Base-by-base conservation (phyloP, 2,329 filamentous ascomycete species). In the Penicillium sp. region DNA sequence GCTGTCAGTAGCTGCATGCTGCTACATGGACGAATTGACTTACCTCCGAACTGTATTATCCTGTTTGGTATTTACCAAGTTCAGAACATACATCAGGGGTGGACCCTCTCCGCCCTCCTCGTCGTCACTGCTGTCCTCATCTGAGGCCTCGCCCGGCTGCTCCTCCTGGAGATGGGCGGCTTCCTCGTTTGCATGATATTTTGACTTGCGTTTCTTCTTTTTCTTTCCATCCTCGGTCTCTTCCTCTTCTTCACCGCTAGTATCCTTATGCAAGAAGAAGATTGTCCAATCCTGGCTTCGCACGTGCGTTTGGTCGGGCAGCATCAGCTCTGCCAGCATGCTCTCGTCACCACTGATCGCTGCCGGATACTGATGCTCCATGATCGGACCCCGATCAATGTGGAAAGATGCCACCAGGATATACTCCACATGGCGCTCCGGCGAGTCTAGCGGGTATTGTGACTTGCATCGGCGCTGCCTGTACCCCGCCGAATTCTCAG, bases 261-360 rank as follows among this genome's bases (percentile, higher is more conserved):
- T 91, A 73, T 99, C 95, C 74, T 98, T 98, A 78, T 99, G 95
- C 55, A 99, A 75, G 73, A 99, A 99, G 80, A 99, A 99, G 54
- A 98, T 96, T 43, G 95, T 99, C 95, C 95, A 99, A 74, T 99
- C 95, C 77, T 98, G 93, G 70, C 90, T 93, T 39, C 95, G 86
- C 60, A 95, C 87, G 77, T 99, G 95, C 23, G 93, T 92, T 76
- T 98, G 93, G 75, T 99, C 95, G 0, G 95, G 95, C 73, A 99
- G 80, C 95, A 99, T 99, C 69, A 99, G 85, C 80, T 99, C 95
- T 7, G 95, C 95, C 70, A 99, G 78, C 93, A 98, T 98, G 69
- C 96, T 90, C 78, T 99, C 95, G 72, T 99, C 93, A 31, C 95
- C 93, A 50, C 92, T 97, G 61, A 99, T 98, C 50, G 93, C 88